Evolutionary conservation across 2,329 filamentous ascomycete genomes (phyloP), one percentile per base, ranked within the genome.

Genomic region (Emergomyces africanus): DNA sequence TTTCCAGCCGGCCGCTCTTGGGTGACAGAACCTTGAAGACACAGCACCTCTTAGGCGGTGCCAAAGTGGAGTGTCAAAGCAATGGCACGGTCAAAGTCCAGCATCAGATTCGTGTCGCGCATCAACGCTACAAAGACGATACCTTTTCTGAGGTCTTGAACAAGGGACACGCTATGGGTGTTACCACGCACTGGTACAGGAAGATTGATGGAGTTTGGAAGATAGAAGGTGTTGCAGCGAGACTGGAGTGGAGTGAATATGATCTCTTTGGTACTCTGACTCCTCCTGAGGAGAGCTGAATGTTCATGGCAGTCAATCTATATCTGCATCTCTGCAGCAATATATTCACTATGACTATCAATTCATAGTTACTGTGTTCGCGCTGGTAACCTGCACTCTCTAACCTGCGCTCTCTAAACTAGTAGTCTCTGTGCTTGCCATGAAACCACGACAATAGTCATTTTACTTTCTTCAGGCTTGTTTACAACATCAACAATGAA

Each of bases 41-140:
- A 6, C 84, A 87, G 70, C 84, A 86, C 72, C 80, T 86, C 66
- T 79, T 86, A 65, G 82, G 83, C 57, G 79, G 76, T 39, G 78
- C 79, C 20, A 79, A 79, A 70, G 85, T 79, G 79, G 77, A 82
- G 67, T 78, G 77, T 64, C 69, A 83, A 44, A 81, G 78, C 1
- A 81, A 83, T 60, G 80, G 76, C n/a, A 78, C 83, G 67, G 77
- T 83, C 54, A 72, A 83, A 60, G 82, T 82, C n/a, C 76, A 80
- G 66, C 81, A 83, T 70, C 82, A 84, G 72, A 71, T 84, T 54
- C 80, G 83, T 48, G 82, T 83, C 39, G 81, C 82, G 2, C 83
- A 85, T 66, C 82, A 85, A 72, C 75, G 80, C 56, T 85, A 84
- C 72, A 79, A 75, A 2, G 80, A 82, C 64, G 72, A 68, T n/a